Base-by-base conservation (phyloP, 306 rosid species). In the Lablab purpureus region DNA sequence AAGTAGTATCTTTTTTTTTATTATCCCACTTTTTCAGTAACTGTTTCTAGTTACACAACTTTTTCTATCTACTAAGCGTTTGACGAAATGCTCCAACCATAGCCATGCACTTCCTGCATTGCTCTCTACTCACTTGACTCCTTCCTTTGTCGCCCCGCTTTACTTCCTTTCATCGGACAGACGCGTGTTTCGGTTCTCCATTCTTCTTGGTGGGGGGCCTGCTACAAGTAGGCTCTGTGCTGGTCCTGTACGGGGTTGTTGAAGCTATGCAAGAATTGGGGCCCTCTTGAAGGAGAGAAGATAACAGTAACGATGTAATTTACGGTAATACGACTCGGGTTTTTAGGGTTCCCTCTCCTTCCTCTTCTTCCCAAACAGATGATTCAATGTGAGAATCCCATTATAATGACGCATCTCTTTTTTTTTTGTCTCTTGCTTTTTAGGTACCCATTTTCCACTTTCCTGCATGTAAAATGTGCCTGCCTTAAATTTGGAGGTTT, bases 41-140 rank as follows among this genome's bases (percentile, higher is more conserved):
- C n/a, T n/a, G n/a, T n/a, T n/a, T n/a, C n/a, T n/a, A n/a, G n/a
- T n/a, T n/a, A n/a, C n/a, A n/a, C n/a, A n/a, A n/a, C 23, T 13
- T 1, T 13, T 17, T 3, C 0, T 1, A 6, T 50, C 10, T 54
- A 3, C 82, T 45, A 76, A 41, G 77, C 87, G 90, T 84, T 95
- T 87, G 89, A 80, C 90, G 97, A 95, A 93, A 95, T 91, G 97
- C 96, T 91, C 87, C 90, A 96, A 71, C n/a, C n/a, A n/a, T n/a
- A n/a, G n/a, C 90, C 90, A 96, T 96, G 98, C 88, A 83, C 64
- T 30, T 87, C 59, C 58, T 71, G 51, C 18, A n/a, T n/a, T 71
- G 9, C 21, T 74, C 58, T 17, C 74, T 28, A 64, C 85, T 7
- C 63, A 37, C 51, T 70, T 82, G 76, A 78, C 0, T 41, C 30